Evolutionary conservation across 148 eudicot genomes (phyloP), one percentile per base, ranked within the genome.

Genomic region (Silene uniflora): DNA sequence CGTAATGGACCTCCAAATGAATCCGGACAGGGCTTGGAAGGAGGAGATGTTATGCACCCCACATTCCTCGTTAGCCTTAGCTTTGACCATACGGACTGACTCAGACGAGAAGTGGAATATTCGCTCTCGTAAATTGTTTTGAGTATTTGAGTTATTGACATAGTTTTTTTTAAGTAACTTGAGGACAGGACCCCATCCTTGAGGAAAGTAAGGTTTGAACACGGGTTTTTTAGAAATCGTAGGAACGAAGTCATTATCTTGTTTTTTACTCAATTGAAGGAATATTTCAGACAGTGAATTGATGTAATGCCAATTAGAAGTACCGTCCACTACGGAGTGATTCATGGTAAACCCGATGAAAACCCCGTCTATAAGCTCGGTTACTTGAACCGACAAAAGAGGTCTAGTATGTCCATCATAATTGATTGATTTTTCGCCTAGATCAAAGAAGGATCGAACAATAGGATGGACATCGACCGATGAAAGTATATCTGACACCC

Each of bases 1-100:
- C 0, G 91, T 88, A 61, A 92, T 89, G n/a, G 89, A 78, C 25
- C 91, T 82, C 98, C 98, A 93, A 46, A 93, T 74, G 78, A 85
- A 87, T 19, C 88, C 96, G n/a, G 82, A 66, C 0, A 93, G 79
- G 7, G 98, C 91, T 59, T 91, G 96, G 58, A 91, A 93, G 0
- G 96, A 91, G 5, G 98, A 93, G 16, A 91, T 85, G 24, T 66
- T 88, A 16, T 23, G 4, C 18, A 52, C 56, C 56, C 56, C 56
- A 16, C 16, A 52, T 52, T 52, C 56, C 3, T 52, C 56, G 5
- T 52, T 52, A 52, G 18, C 56, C 56, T 52, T 52, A 52, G 56
- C 56, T 52, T 52, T 52, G 3, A 52, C 3, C 16, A 13, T 52
- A 16, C 56, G 56, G 17, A 52, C 17, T 12, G 56, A 52, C 18